Evolutionary conservation across 179 eudicot species (phyloP), one percentile per base, ranked within the genome.

Genomic region (Beta lomatogona): DNA sequence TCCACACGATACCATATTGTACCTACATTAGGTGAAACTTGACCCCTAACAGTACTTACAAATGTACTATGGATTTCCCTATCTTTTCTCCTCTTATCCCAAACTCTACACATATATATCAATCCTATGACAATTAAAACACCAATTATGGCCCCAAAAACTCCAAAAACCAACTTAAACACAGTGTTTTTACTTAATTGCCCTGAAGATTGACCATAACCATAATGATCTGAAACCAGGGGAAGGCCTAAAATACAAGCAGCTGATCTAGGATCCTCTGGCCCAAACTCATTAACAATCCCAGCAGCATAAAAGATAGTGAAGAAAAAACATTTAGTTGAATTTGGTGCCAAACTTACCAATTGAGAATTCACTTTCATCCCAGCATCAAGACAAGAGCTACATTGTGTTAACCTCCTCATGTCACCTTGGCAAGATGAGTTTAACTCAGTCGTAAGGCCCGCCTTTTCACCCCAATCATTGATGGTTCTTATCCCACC

Each of bases 331-430:
- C 95, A 91, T 59, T 88, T 88, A 0, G 93, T 89, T 13, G 91
- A 81, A 48, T 90, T 91, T 16, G 87, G 89, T 63, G 84, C 82
- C 19, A 86, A 75, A 67, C 91, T 83, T n/a, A 83, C 89, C 48
- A 91, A 63, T 65, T 83, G 61, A 22, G 95, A 78, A 60, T 59
- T 86, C 18, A 90, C 82, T 71, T 80, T 87, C 87, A 89, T 82
- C 9, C 95, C 95, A 6, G 93, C 90, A 77, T 90, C 92, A 28
- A 91, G 75, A 53, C 95, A 91, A n/a, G 86, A 77, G 75, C 91
- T 81, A 75, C 95, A 91, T 73, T 81, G 84, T 5, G 91, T 80
- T 13, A 91, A 73, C 4, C 77, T 83, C 0, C 86, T 77, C 64
- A 91, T 67, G 58, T 91, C 88, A 14, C 88, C 91, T 54, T 86